These are phyloP conservation scores for Plasmodium gonderi DNA, from an alignment of 169 alveolate genomes.

Conservation along the genomic window DNA sequence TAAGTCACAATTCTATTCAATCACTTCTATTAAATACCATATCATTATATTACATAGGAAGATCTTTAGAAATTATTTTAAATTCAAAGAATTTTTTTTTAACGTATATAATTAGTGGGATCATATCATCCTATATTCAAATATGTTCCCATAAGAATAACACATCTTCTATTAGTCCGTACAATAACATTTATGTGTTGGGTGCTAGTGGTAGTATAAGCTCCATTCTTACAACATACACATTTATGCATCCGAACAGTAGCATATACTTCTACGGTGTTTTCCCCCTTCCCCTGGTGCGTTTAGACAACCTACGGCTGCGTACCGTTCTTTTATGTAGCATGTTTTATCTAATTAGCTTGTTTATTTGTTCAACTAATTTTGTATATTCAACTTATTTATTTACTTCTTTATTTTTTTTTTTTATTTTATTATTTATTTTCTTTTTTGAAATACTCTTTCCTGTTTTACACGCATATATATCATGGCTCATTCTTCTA, in stretches of 20 bases:
- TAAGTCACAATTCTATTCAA: conserved; percentile 56
- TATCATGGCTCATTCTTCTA: neutral
- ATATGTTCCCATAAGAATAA: conserved; percentile 28
- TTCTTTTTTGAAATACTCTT: too few species aligned
- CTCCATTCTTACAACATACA: conserved; percentile 37
- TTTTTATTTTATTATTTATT: neutral
- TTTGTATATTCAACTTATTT: too few species aligned
- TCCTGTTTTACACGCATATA: too few species aligned
- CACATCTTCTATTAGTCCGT: neutral
- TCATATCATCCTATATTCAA: conserved; percentile 37
- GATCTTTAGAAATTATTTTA: conserved; percentile 14
- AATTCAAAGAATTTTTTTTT: conserved; percentile 18
- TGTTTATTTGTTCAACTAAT: neutral
- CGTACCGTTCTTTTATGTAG: too few species aligned
- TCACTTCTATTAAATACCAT: conserved; percentile 51
- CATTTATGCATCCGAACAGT: conserved; percentile 9
- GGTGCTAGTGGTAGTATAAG: conserved; percentile 72
- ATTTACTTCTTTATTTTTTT: neutral
- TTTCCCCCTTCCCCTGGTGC: conserved; percentile 29
- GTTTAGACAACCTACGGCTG: neutral
- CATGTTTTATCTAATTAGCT: neutral
- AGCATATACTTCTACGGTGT: conserved; percentile 39
- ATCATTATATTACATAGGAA: conserved; percentile 51
- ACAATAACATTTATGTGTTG: conserved; percentile 29
- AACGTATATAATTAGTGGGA: conserved; percentile 46